A percentile compares a stretch with the other conserved stretches of the same genome.
Conservation (phyloP, 1,139 yeast species). For the Hyphopichia buzzinii region DNA sequence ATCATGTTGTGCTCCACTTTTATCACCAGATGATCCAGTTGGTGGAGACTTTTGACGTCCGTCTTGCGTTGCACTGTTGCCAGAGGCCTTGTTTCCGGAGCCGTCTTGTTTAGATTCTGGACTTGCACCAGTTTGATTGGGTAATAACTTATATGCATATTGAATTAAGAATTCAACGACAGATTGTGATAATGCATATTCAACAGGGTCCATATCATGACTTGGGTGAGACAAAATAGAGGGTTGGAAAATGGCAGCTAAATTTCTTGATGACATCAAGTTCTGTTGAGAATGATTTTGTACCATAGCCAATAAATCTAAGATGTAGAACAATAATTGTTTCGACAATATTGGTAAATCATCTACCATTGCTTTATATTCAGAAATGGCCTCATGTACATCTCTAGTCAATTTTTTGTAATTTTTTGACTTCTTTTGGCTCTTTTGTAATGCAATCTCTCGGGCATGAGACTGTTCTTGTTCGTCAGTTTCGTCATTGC, state of each 20-base stretch:
- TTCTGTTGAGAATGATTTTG: slow-evolving; percentile 75
- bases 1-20: background rate
- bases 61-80: background rate
- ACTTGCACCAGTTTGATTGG: slow-evolving; percentile 28
- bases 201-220: slow-evolving; percentile 90
- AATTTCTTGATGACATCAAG: slow-evolving; percentile 87
- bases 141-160: slow-evolving; percentile 75
- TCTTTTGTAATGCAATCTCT: background rate
- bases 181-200: slow-evolving; percentile 81
- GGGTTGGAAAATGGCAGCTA: slow-evolving; percentile 97
- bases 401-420: slow-evolving; percentile 52
- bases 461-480: slow-evolving; percentile 2
- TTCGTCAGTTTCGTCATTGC: background rate
- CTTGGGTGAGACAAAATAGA: slow-evolving; percentile 87
- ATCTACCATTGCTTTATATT: slow-evolving; percentile 67
- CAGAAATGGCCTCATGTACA: slow-evolving; percentile 66
- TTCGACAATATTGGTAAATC: slow-evolving; percentile 67
- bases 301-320: slow-evolving; percentile 84
- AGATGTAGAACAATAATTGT: slow-evolving; percentile 81
- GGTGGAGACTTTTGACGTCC: too few relatives aligned
- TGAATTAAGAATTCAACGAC: slow-evolving; percentile 89
- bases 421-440: slow-evolving; percentile 26
- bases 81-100: slow-evolving; percentile 7
- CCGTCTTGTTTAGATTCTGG: background rate
- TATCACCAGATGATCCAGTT: background rate